Evolutionary conservation across 805 yeast genomes (phyloP).

Genomic region (Spathaspora sp.): DNA sequence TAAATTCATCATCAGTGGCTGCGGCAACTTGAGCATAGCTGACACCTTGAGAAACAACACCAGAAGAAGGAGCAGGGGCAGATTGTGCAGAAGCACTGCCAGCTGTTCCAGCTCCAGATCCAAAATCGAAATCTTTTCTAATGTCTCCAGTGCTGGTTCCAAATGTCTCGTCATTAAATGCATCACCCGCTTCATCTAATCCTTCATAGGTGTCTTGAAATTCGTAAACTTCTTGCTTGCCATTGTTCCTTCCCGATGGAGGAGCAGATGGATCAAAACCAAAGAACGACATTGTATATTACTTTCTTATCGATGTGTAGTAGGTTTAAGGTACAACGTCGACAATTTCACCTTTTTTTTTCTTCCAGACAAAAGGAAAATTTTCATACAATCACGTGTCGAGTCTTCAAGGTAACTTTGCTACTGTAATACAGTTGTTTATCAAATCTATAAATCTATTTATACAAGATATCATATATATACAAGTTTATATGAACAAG

Average conservation of each 20-base stretch:
- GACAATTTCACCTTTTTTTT: neutral
- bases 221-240: constrained; percentile 45
- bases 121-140: constrained; percentile 66
- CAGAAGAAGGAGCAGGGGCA: constrained; percentile 10
- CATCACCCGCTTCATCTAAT: constrained; percentile 76
- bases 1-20: constrained; percentile 41
- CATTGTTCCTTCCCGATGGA: constrained; percentile 14
- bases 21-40: constrained; percentile 41
- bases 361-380: neutral
- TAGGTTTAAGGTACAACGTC: neutral
- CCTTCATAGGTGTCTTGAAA: constrained; percentile 86
- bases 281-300: constrained; percentile 57
- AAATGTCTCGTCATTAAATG: constrained; percentile 76
- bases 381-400: neutral
- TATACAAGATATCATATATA: neutral
- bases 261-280: constrained; percentile 56
- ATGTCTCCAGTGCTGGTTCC: constrained; percentile 47
- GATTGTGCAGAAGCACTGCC: constrained; percentile 13
- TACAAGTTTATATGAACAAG: neutral
- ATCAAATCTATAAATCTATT: neutral
- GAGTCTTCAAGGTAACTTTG: neutral
- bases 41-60: constrained; percentile 12
- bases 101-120: constrained; percentile 21
- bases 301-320: neutral
- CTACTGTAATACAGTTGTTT: neutral